These are phyloP conservation scores for Trypanosoma melophagium DNA, from an alignment of 208 protist genomes.

Conservation along the genomic window DNA sequence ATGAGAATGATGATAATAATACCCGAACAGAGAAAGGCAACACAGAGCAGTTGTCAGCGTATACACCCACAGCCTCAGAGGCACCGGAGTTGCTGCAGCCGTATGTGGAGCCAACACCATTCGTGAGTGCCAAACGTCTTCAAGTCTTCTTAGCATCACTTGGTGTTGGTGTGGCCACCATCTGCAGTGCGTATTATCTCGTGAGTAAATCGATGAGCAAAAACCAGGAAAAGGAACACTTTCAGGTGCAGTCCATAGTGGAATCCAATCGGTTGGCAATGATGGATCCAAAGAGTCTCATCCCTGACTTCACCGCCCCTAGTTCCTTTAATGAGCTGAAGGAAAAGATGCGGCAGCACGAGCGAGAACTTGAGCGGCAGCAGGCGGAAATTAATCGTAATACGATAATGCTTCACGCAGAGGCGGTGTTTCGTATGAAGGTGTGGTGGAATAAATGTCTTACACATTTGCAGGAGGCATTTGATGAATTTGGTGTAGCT, in stretches of 20 bases:
- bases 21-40: too few relatives aligned
- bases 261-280: slow-evolving; percentile 54
- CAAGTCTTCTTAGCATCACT: slow-evolving; percentile 74
- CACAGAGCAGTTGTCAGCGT: slow-evolving; percentile 20
- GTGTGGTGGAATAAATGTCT: slow-evolving; percentile 85
- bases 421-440: slow-evolving; percentile 71
- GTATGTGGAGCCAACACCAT: slow-evolving; percentile 80
- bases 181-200: slow-evolving; percentile 67
- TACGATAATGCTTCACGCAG: slow-evolving; percentile 71
- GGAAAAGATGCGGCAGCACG: slow-evolving; percentile 57
- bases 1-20: not conserved
- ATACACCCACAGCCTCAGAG: slow-evolving; percentile 51
- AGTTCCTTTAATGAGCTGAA: slow-evolving; percentile 80
- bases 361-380: slow-evolving; percentile 47
- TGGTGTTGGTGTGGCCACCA: slow-evolving; percentile 52
- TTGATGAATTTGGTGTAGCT: slow-evolving; percentile 32
- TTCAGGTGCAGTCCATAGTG: slow-evolving; percentile 36
- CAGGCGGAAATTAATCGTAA: slow-evolving; percentile 33
- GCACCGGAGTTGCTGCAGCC: slow-evolving; percentile 69
- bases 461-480: slow-evolving; percentile 64
- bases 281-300: slow-evolving; percentile 38
- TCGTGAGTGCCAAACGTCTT: slow-evolving; percentile 62
- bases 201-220: slow-evolving; percentile 71
- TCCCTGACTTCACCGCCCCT: slow-evolving; percentile 65
- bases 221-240: slow-evolving; percentile 47